A percentile compares a stretch with the other conserved stretches of the same genome.
Evolutionary conservation across 805 yeast species (phyloP).

Genomic region (Candida takata): DNA sequence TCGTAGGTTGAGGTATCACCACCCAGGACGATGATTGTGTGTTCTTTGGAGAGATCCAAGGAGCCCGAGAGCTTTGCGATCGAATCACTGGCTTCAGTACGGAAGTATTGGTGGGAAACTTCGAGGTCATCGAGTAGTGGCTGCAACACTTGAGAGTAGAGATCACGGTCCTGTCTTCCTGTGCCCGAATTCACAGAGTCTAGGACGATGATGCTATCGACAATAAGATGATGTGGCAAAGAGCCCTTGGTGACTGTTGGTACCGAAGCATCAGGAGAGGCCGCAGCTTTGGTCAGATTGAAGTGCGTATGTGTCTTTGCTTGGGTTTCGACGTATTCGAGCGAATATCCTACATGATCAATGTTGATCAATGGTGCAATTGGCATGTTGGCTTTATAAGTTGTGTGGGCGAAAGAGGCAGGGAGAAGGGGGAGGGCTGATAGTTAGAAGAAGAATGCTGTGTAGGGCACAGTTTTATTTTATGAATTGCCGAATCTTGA

Average conservation of each 20-base stretch:
- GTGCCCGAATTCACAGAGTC: conserved; percentile 33
- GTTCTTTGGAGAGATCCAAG: conserved; percentile 18
- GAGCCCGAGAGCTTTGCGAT: conserved; percentile 33
- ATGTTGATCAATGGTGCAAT: neutral
- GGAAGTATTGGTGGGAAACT: conserved; percentile 33
- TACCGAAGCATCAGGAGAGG: neutral
- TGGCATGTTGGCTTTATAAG: too few relatives aligned
- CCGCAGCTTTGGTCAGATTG: neutral
- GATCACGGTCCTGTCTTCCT: conserved; percentile 29
- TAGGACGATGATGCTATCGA: conserved; percentile 19
- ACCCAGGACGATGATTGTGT: conserved; percentile 56
- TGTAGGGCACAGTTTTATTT: too few relatives aligned
- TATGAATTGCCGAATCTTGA: too few relatives aligned
- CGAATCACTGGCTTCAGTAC: conserved; percentile 34
- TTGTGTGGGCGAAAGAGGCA: too few relatives aligned
- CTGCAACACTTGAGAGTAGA: conserved; percentile 35
- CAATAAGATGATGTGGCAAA: conserved; percentile 8
- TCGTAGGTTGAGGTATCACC: conserved; percentile 87
- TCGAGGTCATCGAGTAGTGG: conserved; percentile 40
- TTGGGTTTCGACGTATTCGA: neutral
- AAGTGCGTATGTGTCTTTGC: conserved; percentile 1
- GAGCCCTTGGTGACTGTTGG: neutral
- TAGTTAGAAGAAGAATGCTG: too few relatives aligned
- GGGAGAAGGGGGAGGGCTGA: too few relatives aligned
- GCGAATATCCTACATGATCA: neutral